phyloP scores from a whole-genome alignment of 2,329 filamentous ascomycete species.

The Alternaria sp. region DNA sequence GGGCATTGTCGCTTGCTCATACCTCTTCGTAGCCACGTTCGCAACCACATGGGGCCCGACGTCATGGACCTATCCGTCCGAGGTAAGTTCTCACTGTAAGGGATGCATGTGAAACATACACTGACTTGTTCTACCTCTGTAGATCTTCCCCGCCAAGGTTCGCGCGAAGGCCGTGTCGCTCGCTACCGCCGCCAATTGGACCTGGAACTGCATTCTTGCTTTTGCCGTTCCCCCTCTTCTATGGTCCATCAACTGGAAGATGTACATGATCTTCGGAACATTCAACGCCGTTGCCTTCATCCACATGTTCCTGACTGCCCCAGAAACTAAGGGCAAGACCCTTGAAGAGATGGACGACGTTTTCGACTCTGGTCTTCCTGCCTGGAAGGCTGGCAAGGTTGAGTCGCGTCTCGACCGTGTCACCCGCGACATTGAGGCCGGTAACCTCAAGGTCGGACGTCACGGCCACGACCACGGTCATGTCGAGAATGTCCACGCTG shows the following conservation, averaged over 20 bases:
- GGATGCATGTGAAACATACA: neutral
- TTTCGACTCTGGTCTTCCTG: constrained; percentile 46
- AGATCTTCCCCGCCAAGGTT: constrained; percentile 49
- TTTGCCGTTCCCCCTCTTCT: constrained; percentile 52
- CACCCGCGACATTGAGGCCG: constrained; percentile 46
- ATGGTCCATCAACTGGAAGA: constrained; percentile 51
- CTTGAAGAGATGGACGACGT: constrained; percentile 52
- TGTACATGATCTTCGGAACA: constrained; percentile 51
- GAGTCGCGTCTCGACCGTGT: constrained; percentile 45
- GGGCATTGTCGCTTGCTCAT: constrained; percentile 57
- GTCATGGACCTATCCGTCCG: constrained; percentile 47
- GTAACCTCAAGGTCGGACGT: constrained; percentile 37
- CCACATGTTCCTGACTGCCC: constrained; percentile 49
- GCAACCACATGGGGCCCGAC: constrained; percentile 51
- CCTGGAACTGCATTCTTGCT: constrained; percentile 50
- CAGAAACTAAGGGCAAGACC: constrained; percentile 50
- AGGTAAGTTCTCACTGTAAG: constrained; percentile 10
- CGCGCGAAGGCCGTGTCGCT: constrained; percentile 51
- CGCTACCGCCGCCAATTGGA: constrained; percentile 49
- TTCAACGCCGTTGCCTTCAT: constrained; percentile 48
- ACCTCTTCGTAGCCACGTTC: constrained; percentile 53
- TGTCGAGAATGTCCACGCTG: constrained; percentile 21
- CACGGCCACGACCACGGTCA: constrained; percentile 3
- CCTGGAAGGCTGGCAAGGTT: constrained; percentile 41
- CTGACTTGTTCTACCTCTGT: neutral